Evolutionary conservation across 106 monocot species (phyloP), one percentile per base, ranked within the genome.

Genomic region (Ottelia alismoides): DNA sequence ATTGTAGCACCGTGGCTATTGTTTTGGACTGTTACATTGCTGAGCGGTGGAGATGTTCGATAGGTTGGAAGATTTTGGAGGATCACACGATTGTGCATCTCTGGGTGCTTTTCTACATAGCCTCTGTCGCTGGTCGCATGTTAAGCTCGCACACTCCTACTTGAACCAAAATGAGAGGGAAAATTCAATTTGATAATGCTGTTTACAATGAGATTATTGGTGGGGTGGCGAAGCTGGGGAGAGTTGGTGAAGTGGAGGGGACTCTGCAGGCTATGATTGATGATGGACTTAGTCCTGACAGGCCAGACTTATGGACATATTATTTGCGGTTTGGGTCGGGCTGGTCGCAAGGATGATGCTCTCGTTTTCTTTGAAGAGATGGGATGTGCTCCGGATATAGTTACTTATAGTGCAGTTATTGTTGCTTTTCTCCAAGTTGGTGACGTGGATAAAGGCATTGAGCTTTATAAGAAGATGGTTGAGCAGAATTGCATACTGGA

Each of bases 161-260:
- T 65, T 98, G 31, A 74, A 76, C 57, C n/a, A 72, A 57, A 0
- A 70, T 69, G 71, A 77, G 61, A 62, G 82, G 76, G 18, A 70
- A 69, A 46, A 30, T 89, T 22, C 25, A 25, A n/a, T 75, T 70
- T 27, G 63, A 78, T 70, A 74, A 22, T 27, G 17, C 1, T 28
- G 59, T 64, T 11, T 96, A 82, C 43, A 77, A 96, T 79, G 76
- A 55, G 58, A 69, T 96, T 31, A 77, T 96, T 43, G 71, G 66
- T 25, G 85, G 89, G 17, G 85, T 89, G 85, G 81, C 96, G 1
- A 98, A 59, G 47, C 60, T 76, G 21, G 96, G 96, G 10, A 78
- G 67, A 27, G 70, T 85, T 16, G 79, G 76, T 30, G 85, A 79
- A 58, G 72, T 85, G 21, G 79, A 98, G 55, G 62, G 31, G 17